Evolutionary conservation across 371 early-diverging fungal species (phyloP).

Genomic region (Basidiobolus meristosporus): DNA sequence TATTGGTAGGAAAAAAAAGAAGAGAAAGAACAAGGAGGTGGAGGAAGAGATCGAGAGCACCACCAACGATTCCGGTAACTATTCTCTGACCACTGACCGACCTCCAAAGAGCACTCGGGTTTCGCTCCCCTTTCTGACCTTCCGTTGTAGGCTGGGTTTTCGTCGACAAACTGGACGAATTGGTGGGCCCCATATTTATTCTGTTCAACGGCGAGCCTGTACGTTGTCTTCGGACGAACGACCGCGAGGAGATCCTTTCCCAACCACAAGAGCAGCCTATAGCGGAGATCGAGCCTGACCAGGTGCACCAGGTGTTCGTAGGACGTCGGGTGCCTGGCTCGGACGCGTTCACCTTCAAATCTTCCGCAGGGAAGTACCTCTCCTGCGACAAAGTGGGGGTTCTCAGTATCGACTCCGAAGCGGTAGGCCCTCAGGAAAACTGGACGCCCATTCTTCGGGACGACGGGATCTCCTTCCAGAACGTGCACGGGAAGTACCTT

Average conservation of each 20-base stretch:
- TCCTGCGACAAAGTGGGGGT: slow-evolving; percentile 69
- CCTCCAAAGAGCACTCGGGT: background rate
- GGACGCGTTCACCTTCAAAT: slow-evolving; percentile 35
- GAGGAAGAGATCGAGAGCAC: slow-evolving; percentile 2
- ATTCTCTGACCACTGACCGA: background rate
- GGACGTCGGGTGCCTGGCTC: slow-evolving; percentile 30
- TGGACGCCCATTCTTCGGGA: slow-evolving; percentile 50
- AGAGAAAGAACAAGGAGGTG: slow-evolving; percentile 3
- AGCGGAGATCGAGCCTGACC: slow-evolving; percentile 27
- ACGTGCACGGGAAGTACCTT: slow-evolving; percentile 29
- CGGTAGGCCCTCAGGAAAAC: slow-evolving; percentile 63
- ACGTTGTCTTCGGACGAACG: slow-evolving; percentile 3
- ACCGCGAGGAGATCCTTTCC: slow-evolving; percentile 2
- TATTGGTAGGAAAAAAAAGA: slow-evolving; percentile 7
- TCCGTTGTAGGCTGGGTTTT: slow-evolving; percentile 5
- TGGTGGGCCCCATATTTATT: slow-evolving; percentile 5
- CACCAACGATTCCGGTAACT: background rate
- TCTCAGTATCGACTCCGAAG: slow-evolving; percentile 45
- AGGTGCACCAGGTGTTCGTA: slow-evolving; percentile 52
- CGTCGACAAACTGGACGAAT: slow-evolving; percentile 1
- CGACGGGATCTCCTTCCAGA: slow-evolving; percentile 52
- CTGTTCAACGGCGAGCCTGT: slow-evolving; percentile 6
- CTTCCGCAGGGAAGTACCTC: slow-evolving; percentile 43
- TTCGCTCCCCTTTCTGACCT: background rate
- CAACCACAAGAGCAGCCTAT: slow-evolving; percentile 3